Evolutionary conservation across 2,329 filamentous ascomycete genomes (phyloP).

Genomic region (Colletotrichum chlorophyti): DNA sequence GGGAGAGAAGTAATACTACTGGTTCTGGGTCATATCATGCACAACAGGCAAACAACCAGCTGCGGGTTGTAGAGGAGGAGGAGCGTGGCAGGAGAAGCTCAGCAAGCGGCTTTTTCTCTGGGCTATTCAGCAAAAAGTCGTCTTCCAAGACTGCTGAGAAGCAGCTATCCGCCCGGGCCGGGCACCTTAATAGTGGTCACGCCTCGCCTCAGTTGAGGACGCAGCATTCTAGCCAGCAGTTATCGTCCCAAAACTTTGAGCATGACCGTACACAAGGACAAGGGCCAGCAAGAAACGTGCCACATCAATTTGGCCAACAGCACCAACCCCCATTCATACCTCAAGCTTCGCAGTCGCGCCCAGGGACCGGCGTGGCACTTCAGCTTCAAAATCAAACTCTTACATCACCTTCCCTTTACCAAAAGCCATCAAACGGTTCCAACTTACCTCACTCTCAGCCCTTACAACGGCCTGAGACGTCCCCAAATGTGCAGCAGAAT

Average conservation of each 20-base stretch:
- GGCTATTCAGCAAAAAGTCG: conserved; percentile 31
- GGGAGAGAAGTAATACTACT: conserved; percentile 32
- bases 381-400: not conserved
- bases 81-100: conserved; percentile 33
- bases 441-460: not conserved
- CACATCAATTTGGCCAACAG: conserved; percentile 1
- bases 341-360: conserved; percentile 3
- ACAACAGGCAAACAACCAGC: conserved; percentile 5
- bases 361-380: not conserved
- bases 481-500: not conserved
- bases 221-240: conserved; percentile 1
- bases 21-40: conserved; percentile 25
- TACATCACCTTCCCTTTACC: not conserved
- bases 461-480: not conserved
- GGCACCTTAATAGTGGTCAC: not conserved
- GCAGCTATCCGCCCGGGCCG: conserved; percentile 7
- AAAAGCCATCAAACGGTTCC: not conserved
- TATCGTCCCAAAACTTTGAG: not conserved
- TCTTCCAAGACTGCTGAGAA: conserved; percentile 31
- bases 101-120: conserved; percentile 32
- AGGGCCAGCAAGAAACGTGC: not conserved
- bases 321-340: conserved; percentile 3
- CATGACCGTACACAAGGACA: not conserved
- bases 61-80: conserved; percentile 26
- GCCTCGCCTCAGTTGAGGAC: not conserved